Conservation (phyloP, 495 filamentous ascomycete species). For the Apodospora peruviana region DNA sequence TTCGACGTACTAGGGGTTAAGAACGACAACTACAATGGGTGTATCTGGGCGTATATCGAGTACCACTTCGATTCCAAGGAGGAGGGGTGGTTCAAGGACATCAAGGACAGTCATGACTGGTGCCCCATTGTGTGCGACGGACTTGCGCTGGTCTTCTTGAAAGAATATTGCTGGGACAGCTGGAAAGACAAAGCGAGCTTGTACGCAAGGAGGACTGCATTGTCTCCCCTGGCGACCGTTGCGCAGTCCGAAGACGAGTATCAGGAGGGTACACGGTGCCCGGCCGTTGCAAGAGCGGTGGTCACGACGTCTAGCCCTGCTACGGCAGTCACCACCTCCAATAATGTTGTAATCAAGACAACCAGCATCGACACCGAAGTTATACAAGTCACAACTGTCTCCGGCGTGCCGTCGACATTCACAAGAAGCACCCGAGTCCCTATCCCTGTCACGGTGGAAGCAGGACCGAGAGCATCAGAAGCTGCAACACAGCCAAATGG, state of each 20-base stretch:
- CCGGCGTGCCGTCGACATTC: not conserved
- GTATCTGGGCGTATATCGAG: not conserved
- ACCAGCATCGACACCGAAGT: not conserved
- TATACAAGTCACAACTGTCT: not conserved
- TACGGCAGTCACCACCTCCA: not conserved
- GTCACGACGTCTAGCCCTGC: not conserved
- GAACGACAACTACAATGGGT: not conserved
- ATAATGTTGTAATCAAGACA: no score
- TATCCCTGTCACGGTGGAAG: not conserved
- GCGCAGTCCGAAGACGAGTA: not conserved
- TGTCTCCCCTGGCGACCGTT: not conserved
- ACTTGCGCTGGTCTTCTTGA: not conserved
- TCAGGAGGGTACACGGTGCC: not conserved
- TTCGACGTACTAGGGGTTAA: not conserved
- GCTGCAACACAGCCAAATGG: not conserved
- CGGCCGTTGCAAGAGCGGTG: not conserved
- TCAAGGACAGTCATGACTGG: not conserved
- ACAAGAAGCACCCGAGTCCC: not conserved
- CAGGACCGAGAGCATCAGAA: not conserved
- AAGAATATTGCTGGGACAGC: not conserved
- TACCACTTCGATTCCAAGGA: not conserved
- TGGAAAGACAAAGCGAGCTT: not conserved
- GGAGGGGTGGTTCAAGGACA: not conserved
- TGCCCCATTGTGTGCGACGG: not conserved
- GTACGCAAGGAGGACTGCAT: not conserved